Evolutionary conservation across 225 moss, liverwort and hornwort species (phyloP), one percentile per base, ranked within the genome.

Genomic region (Marchantia paleacea): DNA sequence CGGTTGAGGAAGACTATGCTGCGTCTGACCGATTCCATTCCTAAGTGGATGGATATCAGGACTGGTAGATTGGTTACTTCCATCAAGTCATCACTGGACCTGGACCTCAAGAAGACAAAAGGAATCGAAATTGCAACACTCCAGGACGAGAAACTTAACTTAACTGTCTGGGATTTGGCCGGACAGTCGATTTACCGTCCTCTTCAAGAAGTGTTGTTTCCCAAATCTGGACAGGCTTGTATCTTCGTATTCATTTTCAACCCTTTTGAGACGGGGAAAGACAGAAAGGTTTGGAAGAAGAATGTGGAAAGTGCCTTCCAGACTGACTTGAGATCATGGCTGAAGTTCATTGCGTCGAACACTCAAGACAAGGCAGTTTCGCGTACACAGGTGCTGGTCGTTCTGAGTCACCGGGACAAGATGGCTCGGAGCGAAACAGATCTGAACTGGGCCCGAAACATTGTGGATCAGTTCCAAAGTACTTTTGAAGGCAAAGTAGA

Each of bases 401-500:
- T 71, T 19, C 16, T 71, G 0, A 71, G 71, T 50, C 71, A 71
- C 14, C 48, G 50, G 22, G 71, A 71, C 49, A 71, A 71, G 71
- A 51, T 71, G 50, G 20, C 14, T 8, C 22, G 39, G 0, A 39
- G 71, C 22, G 49, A 71, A 5, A 51, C 2, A 19, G 47, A 51
- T 22, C 19, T 71, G 1, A 10, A 8, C 0, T 71, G 71, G 71
- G 68, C 68, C 29, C 12, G 25, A 30, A 0, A 10, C 3, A 30
- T 68, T 6, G 30, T 68, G 0, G 12, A 25, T 30, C 68, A 68
- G 5, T 31, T 68, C 0, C 68, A 26, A 12, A 30, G 5, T 7
- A 1, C 4, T 68, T 68, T 68, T 26, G 7, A 68, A 68, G 68
- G 68, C 12, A 26, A 26, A 30, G 68, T 68, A 12, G 68, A 68